These are phyloP conservation scores for Scleroderma citrinum DNA, from an alignment of 768 basidiomycete species.

Conservation along the genomic window DNA sequence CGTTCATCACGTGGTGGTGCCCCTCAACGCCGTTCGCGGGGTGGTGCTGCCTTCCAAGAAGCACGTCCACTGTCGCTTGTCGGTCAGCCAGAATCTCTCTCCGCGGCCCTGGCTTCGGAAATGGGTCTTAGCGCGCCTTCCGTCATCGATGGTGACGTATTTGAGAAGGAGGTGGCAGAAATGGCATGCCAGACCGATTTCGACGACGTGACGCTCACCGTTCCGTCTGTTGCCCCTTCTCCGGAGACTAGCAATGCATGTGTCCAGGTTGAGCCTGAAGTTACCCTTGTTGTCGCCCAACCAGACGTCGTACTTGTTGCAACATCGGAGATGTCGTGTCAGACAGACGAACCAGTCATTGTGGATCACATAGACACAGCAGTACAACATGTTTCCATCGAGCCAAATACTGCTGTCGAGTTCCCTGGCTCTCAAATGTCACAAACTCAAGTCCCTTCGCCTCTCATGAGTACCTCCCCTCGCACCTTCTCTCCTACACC, in stretches of 20 bases:
- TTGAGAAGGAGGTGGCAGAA: constrained; percentile 48
- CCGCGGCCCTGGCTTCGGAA: constrained; percentile 66
- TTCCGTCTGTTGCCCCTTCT: constrained; percentile 19
- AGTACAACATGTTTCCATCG: constrained; percentile 39
- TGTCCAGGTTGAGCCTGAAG: constrained; percentile 33
- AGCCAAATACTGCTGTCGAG: constrained; percentile 35
- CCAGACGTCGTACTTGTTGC: constrained; percentile 9
- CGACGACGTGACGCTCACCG: constrained; percentile 24
- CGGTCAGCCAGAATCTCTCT: constrained; percentile 65
- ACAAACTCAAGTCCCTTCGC: constrained; percentile 34
- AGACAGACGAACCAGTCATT: constrained; percentile 40
- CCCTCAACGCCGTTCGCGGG: constrained; percentile 49
- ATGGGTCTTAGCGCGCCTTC: constrained; percentile 46
- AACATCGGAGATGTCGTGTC: constrained; percentile 36
- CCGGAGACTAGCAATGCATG: constrained; percentile 33
- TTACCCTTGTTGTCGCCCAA: constrained; percentile 8
- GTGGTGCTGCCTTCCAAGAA: constrained; percentile 66
- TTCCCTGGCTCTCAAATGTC: constrained; percentile 18
- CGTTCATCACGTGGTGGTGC: constrained; percentile 45
- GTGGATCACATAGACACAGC: constrained; percentile 40
- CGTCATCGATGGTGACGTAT: constrained; percentile 33
- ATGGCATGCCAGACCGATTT: constrained; percentile 63
- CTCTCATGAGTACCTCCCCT: constrained; percentile 19
- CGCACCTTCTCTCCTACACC: constrained; percentile 18
- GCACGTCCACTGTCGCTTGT: constrained; percentile 66